Base-by-base conservation (phyloP, 2,329 filamentous ascomycete species). In the Cephalotrichum gorgonifer region DNA sequence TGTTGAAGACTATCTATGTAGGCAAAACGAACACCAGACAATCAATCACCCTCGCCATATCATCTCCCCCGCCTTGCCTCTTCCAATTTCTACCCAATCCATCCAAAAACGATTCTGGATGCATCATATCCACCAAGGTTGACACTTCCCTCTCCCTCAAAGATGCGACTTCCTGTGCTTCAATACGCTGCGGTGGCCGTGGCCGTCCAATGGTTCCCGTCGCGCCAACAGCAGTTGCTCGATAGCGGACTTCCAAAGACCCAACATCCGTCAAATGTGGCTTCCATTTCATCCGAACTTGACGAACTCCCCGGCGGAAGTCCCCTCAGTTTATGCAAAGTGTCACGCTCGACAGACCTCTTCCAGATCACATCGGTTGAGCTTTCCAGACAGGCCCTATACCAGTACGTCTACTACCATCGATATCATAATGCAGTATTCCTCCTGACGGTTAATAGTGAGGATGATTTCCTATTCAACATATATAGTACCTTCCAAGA, bases 321-420 rank as follows among this genome's bases (percentile, higher is more conserved):
- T 15, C 43, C 27, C 30, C 43, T 44, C 27, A 44, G 43, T 27
- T 26, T 31, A 15, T 44, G 43, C 43, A 26, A 44, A 14, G 43
- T 44, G 23, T 44, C 43, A 28, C 26, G 25, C 43, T 20, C 43
- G 15, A 44, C 43, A 33, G 43, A 44, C 26, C 43, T 44, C 43
- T 44, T 44, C 43, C 27, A 44, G 27, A 33, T 44, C 27, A 28
- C 27, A 20, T 44, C 27, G 3, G 27, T 44, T 28, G 43, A 44
- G 23, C 25, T 44, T 8, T 30, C 43, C 27, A 28, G 30, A 15
- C 43, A 44, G 15, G 25, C 43, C 11, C 15, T 44, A 28, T 44
- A 44, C 20, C 17, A 30, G 43, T 31, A 31, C 43, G 43, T 44
- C 30, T 15, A 33, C 25, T 8, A 33, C 25, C 20, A 31, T 22